These are phyloP conservation scores for Lactarius indigo DNA, from an alignment of 768 basidiomycete genomes.

Conservation along the genomic window DNA sequence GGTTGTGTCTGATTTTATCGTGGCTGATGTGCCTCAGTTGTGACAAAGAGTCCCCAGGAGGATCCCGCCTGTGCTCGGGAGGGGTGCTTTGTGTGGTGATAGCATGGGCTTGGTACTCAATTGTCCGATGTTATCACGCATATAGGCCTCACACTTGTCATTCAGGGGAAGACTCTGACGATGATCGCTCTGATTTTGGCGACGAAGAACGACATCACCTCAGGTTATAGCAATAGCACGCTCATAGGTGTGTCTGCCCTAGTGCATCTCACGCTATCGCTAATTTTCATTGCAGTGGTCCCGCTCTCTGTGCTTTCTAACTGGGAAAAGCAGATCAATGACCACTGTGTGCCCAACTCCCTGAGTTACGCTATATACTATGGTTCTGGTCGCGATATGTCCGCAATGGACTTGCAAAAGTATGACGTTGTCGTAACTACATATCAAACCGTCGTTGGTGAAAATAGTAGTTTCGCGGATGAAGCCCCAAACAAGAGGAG, in stretches of 20 bases:
- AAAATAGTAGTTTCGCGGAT: slow-evolving; percentile 38
- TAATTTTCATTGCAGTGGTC: slow-evolving; percentile 47
- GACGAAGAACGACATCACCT: slow-evolving; percentile 61
- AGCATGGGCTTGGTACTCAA: slow-evolving; percentile 72
- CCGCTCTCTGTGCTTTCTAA: slow-evolving; percentile 85
- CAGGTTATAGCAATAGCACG: slow-evolving; percentile 60
- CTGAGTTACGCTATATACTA: slow-evolving; percentile 67
- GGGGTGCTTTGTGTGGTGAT: slow-evolving; percentile 87
- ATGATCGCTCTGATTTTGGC: slow-evolving; percentile 80
- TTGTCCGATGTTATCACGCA: not conserved
- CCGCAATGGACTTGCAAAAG: slow-evolving; percentile 53
- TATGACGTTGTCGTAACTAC: slow-evolving; percentile 84
- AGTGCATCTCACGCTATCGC: not conserved
- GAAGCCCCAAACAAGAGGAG: slow-evolving; percentile 50
- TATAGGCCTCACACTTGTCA: slow-evolving; percentile 13
- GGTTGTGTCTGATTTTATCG: not conserved
- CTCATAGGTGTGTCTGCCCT: slow-evolving; percentile 63
- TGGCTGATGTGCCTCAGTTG: slow-evolving; percentile 45
- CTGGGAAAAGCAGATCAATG: slow-evolving; percentile 81
- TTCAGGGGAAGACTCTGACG: slow-evolving; percentile 84
- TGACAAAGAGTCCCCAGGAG: slow-evolving; percentile 75
- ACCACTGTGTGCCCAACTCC: slow-evolving; percentile 57
- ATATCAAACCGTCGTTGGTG: slow-evolving; percentile 66
- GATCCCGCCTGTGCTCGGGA: slow-evolving; percentile 60
- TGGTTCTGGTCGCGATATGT: slow-evolving; percentile 58